phyloP scores from a whole-genome alignment of 345 rosid genomes.

The Sisymbrium irio region DNA sequence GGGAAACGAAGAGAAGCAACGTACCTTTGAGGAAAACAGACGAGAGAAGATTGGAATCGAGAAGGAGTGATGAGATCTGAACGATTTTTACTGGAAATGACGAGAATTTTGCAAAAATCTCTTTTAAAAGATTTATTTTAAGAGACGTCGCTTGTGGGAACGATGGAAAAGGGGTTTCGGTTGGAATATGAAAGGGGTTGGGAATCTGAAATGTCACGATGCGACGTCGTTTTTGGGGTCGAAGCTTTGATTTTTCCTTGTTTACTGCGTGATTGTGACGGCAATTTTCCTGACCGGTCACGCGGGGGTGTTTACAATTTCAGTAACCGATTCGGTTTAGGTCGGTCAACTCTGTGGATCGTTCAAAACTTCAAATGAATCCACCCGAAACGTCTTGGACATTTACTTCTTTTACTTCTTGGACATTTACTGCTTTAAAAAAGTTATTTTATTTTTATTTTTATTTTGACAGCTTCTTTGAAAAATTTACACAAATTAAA shows the following conservation, averaged over 20 bases:
- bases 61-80: constrained; percentile 26
- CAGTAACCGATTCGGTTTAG: constrained; percentile 15
- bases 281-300: constrained; percentile 16
- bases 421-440: too few relatives aligned
- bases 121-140: neutral
- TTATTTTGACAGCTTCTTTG: too few relatives aligned
- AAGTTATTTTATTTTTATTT: too few relatives aligned
- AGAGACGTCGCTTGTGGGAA: neutral
- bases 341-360: neutral
- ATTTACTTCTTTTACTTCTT: neutral
- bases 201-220: neutral
- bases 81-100: neutral
- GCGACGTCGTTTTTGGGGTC: constrained; percentile 19
- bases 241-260: neutral
- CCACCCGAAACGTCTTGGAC: neutral
- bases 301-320: constrained; percentile 8
- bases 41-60: constrained; percentile 46
- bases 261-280: constrained; percentile 30
- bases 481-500: neutral
- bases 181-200: neutral
- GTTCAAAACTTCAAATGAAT: neutral
- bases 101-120: constrained; percentile 8
- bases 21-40: constrained; percentile 57
- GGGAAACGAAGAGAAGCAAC: constrained; percentile 34
- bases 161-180: constrained; percentile 1